Conservation (phyloP, 1,284 basidiomycete species). For the Farysia itapuensis region DNA sequence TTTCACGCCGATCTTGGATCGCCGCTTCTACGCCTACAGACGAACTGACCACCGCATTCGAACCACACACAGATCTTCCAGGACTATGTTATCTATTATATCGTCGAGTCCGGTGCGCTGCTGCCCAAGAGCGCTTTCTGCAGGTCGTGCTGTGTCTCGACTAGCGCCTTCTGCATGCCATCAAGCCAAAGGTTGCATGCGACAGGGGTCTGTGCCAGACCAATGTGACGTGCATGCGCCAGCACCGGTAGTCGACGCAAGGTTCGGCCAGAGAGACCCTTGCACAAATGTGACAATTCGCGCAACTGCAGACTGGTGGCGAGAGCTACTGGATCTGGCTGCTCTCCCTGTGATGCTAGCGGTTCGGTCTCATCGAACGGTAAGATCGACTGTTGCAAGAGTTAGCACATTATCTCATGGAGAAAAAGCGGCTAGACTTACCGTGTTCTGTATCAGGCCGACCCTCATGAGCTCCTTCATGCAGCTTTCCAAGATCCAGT, state of each 20-base stretch:
- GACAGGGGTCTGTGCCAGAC: constrained; percentile 12
- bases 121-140: constrained; percentile 1
- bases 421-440: neutral
- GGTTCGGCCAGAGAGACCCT: constrained; percentile 85
- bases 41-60: no score
- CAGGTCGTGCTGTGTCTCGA: constrained; percentile 6
- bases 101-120: no score
- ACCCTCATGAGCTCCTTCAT: constrained; percentile 76
- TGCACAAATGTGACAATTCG: constrained; percentile 71
- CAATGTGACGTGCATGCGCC: constrained; percentile 80
- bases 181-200: constrained; percentile 30
- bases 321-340: neutral
- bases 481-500: constrained; percentile 86
- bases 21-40: no score
- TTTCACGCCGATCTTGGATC: no score
- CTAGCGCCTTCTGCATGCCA: constrained; percentile 32
- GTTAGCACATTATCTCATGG: neutral
- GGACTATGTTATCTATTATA: no score
- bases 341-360: no score
- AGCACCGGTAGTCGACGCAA: constrained; percentile 86
- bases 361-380: constrained; percentile 1
- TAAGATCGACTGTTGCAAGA: constrained; percentile 1
- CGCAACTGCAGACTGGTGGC: constrained; percentile 70
- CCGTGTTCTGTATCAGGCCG: constrained; percentile 67
- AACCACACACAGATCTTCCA: no score